Evolutionary conservation across 345 rosid genomes (phyloP).

Genomic region (Euphorbia pulcherrima): DNA sequence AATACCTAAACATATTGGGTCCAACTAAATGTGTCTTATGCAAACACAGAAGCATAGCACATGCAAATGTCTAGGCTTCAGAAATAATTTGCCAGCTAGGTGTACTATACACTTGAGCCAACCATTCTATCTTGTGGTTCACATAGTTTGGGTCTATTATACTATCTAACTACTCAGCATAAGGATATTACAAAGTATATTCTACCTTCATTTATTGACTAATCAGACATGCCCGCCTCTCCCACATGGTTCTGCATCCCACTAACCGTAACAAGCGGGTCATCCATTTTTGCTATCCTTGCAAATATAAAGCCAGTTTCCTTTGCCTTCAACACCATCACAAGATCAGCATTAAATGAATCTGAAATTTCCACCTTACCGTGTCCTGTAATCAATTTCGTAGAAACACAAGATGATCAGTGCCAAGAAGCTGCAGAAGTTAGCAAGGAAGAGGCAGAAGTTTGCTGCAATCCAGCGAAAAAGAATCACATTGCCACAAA

Average conservation of each 20-base stretch:
- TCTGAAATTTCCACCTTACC: no score
- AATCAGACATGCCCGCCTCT: neutral
- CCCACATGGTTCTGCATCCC: no score
- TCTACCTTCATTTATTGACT: neutral
- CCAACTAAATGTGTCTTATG: neutral
- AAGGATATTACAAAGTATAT: neutral
- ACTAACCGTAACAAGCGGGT: no score
- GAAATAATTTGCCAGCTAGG: neutral
- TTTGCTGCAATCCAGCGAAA: slow-evolving; percentile 4
- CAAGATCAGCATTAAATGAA: no score
- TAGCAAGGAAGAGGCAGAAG: slow-evolving; percentile 11
- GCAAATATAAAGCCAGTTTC: no score
- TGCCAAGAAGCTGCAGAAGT: slow-evolving; percentile 7
- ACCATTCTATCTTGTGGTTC: neutral
- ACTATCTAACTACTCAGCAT: neutral
- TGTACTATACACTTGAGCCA: neutral
- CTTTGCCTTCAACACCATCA: no score
- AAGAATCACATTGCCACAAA: slow-evolving; percentile 1
- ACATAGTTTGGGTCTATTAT: neutral
- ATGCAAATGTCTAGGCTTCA: no score
- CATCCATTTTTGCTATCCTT: no score
- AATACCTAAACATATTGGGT: neutral
- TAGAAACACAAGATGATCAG: no score
- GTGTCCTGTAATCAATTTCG: no score
- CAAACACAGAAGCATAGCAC: no score